Evolutionary conservation across 768 basidiomycete genomes (phyloP).

Genomic region (Amanita exitialis): DNA sequence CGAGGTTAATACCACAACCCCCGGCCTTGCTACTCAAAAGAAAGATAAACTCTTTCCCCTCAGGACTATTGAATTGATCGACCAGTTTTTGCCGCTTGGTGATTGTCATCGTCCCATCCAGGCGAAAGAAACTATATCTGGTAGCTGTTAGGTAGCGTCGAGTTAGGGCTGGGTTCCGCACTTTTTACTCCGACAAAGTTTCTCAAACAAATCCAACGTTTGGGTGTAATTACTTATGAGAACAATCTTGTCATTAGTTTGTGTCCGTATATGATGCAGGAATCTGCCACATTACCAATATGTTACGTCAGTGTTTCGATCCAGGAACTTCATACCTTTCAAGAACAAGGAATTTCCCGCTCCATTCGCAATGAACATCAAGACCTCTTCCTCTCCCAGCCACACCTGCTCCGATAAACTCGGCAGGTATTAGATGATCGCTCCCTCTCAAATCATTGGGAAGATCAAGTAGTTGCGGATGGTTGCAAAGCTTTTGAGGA

Average conservation of each 20-base stretch:
- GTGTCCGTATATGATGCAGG: constrained; percentile 68
- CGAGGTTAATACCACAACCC: constrained; percentile 94
- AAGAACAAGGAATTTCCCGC: constrained; percentile 89
- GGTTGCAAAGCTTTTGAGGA: constrained; percentile 95
- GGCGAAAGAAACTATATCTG: constrained; percentile 83
- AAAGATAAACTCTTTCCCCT: constrained; percentile 91
- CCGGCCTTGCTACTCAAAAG: constrained; percentile 92
- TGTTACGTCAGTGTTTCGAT: not conserved
- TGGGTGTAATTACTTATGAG: constrained; percentile 96
- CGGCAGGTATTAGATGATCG: constrained; percentile 72
- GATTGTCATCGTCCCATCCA: constrained; percentile 94
- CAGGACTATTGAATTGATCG: constrained; percentile 91
- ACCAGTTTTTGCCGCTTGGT: constrained; percentile 91
- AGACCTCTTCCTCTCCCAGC: constrained; percentile 33
- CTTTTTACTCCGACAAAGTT: constrained; percentile 79
- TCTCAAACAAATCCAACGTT: constrained; percentile 90
- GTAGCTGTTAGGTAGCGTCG: constrained; percentile 1
- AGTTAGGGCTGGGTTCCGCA: constrained; percentile 20
- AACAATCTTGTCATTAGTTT: constrained; percentile 91
- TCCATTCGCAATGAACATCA: constrained; percentile 67
- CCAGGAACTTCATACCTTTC: constrained; percentile 50
- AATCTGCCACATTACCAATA: constrained; percentile 41
- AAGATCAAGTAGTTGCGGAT: constrained; percentile 81
- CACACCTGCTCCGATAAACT: constrained; percentile 53
- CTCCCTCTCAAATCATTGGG: constrained; percentile 80